phyloP scores from a whole-genome alignment of 2,329 filamentous ascomycete species.

The Fusarium lyarnte region DNA sequence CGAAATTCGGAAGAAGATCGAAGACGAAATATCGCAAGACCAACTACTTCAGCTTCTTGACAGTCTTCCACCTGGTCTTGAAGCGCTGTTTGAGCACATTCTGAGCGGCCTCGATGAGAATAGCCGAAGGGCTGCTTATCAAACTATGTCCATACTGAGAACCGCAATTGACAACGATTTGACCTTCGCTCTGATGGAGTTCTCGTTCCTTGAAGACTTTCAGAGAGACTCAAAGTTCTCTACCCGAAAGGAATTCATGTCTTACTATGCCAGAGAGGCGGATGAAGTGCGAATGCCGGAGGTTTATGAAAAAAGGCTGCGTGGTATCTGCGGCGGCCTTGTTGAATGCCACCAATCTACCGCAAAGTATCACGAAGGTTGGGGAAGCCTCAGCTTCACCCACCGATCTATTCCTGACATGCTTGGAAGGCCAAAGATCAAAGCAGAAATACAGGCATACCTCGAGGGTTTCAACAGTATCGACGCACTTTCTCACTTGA shows the following conservation, averaged over 20 bases:
- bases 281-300: too few relatives aligned
- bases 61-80: neutral
- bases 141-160: neutral
- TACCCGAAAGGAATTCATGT: too few relatives aligned
- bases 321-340: neutral
- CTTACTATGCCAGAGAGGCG: too few relatives aligned
- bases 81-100: neutral
- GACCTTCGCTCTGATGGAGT: neutral
- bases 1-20: neutral
- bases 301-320: neutral
- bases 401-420: constrained; percentile 3
- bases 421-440: neutral
- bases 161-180: neutral
- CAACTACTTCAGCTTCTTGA: neutral
- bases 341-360: neutral
- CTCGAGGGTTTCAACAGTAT: neutral
- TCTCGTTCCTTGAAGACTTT: constrained; percentile 1
- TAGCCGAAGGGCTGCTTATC: neutral
- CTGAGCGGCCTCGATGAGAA: neutral
- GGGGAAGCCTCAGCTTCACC: neutral
- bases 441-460: neutral
- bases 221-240: too few relatives aligned
- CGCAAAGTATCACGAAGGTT: fast-evolving
- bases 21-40: neutral
- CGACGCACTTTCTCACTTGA: neutral